phyloP scores from a whole-genome alignment of 1,139 yeast species.

The Lodderomyces beijingensis region DNA sequence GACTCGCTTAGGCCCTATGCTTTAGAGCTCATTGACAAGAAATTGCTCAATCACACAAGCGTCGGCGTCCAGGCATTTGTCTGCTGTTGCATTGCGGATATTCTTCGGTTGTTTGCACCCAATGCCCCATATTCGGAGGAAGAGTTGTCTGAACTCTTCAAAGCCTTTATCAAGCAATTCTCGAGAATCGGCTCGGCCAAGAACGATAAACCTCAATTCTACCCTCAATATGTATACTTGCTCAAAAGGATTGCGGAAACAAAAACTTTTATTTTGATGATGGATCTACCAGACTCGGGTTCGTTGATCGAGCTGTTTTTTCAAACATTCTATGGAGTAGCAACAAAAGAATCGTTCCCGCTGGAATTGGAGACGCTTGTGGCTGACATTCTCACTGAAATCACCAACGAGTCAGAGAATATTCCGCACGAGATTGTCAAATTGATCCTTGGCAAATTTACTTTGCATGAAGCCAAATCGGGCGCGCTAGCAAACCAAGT shows the following conservation, averaged over 20 bases:
- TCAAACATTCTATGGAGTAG: conserved; percentile 56
- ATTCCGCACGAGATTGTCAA: conserved; percentile 65
- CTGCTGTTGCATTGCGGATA: conserved; percentile 74
- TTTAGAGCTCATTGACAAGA: conserved; percentile 52
- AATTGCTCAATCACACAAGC: conserved; percentile 59
- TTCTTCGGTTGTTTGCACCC: conserved; percentile 78
- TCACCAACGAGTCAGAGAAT: conserved; percentile 68
- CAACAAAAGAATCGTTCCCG: conserved; percentile 34
- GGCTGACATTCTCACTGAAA: conserved; percentile 67
- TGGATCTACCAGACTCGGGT: conserved; percentile 68
- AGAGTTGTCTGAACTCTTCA: conserved; percentile 61
- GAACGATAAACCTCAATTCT: conserved; percentile 38
- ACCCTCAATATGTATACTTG: conserved; percentile 61
- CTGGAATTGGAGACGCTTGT: conserved; percentile 53
- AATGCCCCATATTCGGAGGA: conserved; percentile 80
- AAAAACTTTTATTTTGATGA: conserved; percentile 69
- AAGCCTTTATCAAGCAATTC: conserved; percentile 60
- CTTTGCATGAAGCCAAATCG: conserved; percentile 15
- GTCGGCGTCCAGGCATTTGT: conserved; percentile 66
- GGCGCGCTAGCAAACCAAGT: conserved; percentile 16
- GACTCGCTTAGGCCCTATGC: conserved; percentile 37
- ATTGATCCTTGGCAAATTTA: conserved; percentile 53
- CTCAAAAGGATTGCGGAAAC: conserved; percentile 73
- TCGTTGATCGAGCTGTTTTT: conserved; percentile 54
- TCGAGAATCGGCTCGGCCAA: conserved; percentile 39